Conservation (phyloP, 2,329 filamentous ascomycete species). For the Claviceps spartinae region DNA sequence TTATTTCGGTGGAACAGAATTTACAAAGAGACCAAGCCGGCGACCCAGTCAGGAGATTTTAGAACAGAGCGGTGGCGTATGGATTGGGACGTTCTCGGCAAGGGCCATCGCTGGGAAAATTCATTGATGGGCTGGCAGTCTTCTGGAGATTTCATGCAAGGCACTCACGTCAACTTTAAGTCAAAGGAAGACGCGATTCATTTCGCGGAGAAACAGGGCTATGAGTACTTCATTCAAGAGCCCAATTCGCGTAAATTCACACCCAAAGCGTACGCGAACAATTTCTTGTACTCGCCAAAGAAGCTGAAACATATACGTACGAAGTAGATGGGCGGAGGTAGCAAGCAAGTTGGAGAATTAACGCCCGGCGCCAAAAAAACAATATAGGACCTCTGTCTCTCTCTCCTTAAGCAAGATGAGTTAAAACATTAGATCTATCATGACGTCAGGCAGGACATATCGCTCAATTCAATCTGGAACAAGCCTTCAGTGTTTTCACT, state of each 20-base stretch:
- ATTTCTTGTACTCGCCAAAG: constrained; percentile 74
- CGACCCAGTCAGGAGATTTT: constrained; percentile 89
- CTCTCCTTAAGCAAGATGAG: neutral
- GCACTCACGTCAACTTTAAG: constrained; percentile 80
- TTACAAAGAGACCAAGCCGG: constrained; percentile 82
- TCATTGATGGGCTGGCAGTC: constrained; percentile 98
- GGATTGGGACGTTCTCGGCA: constrained; percentile 91
- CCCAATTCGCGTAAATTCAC: constrained; percentile 75
- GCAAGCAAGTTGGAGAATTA: neutral
- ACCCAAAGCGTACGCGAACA: constrained; percentile 93
- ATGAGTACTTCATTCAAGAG: constrained; percentile 98
- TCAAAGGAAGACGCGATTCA: constrained; percentile 85
- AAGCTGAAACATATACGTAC: constrained; percentile 81
- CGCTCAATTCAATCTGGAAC: no score
- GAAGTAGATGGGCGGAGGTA: constrained; percentile 41
- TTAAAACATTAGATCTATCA: neutral
- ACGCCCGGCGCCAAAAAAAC: neutral
- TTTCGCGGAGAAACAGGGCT: constrained; percentile 97
- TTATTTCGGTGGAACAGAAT: constrained; percentile 45
- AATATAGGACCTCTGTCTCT: neutral
- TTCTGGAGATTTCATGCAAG: constrained; percentile 88
- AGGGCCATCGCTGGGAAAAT: constrained; percentile 97
- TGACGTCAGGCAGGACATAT: neutral
- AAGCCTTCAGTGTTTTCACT: no score
- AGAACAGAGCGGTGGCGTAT: constrained; percentile 80